Percentiles rank a stretch among this genome's conserved stretches.
Evolutionary conservation across 2,329 filamentous ascomycete species (phyloP).

Genomic region (Cercospora janseana): DNA sequence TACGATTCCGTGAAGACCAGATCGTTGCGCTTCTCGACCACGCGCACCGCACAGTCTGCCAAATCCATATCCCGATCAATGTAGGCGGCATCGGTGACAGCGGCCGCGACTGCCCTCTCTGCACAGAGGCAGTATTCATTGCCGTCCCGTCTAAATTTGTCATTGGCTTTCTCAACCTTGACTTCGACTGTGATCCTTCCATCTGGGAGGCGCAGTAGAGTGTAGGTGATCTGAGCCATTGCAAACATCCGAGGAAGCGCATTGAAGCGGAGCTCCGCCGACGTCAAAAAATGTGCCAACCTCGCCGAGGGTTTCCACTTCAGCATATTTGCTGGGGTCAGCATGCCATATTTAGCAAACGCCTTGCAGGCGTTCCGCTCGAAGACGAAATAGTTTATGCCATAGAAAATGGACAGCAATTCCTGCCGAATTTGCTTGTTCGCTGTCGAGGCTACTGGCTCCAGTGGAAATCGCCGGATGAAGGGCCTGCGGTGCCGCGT

Average conservation of each 20-base stretch:
- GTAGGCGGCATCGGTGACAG: not conserved
- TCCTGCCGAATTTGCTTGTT: conserved; percentile 25
- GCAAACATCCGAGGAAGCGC: conserved; percentile 4
- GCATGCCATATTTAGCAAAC: conserved; percentile 20
- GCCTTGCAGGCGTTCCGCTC: conserved; percentile 20
- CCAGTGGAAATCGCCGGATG: conserved; percentile 24
- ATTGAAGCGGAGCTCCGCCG: conserved; percentile 17
- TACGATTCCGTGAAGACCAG: conserved; percentile 14
- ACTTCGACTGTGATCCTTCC: conserved; percentile 14
- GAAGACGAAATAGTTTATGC: conserved; percentile 22
- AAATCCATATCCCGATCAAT: conserved; percentile 10
- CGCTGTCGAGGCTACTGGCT: conserved; percentile 18
- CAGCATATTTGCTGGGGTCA: conserved; percentile 16
- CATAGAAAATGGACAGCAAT: conserved; percentile 27
- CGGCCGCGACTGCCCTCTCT: conserved; percentile 10
- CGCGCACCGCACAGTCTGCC: conserved; percentile 11
- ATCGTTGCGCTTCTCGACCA: conserved; percentile 17
- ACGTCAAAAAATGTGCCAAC: conserved; percentile 17
- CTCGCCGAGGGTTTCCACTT: conserved; percentile 20
- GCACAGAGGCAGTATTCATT: conserved; percentile 19
- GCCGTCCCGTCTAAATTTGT: conserved; percentile 9
- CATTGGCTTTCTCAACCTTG: conserved; percentile 12
- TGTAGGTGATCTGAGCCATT: conserved; percentile 16
- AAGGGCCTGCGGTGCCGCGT: conserved; percentile 11
- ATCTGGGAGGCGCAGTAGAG: conserved; percentile 11